Percentiles rank a stretch among this genome's conserved stretches.
Evolutionary conservation across 148 eudicot species (phyloP).

Genomic region (Rhododendron simsii): DNA sequence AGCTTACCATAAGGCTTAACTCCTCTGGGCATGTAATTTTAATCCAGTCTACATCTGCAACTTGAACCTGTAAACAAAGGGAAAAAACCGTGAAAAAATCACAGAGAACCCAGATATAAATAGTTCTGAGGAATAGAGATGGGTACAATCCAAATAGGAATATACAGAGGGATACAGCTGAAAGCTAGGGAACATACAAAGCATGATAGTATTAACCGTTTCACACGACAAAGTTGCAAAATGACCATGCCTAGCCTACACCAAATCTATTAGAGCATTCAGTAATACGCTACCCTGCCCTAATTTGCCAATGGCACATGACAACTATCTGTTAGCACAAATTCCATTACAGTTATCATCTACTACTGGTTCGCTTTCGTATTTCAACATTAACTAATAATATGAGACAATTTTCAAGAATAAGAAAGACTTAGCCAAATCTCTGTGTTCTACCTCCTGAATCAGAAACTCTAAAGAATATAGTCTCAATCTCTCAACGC

Average conservation of each 20-base stretch:
- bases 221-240: background rate
- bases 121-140: background rate
- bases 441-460: background rate
- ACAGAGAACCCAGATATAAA: slow-evolving; percentile 6
- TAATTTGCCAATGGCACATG: background rate
- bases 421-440: background rate
- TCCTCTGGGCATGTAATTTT: slow-evolving; percentile 55
- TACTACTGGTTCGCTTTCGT: background rate
- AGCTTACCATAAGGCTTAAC: slow-evolving; percentile 62
- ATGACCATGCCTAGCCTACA: background rate
- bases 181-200: background rate
- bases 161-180: background rate
- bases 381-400: background rate
- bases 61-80: slow-evolving; percentile 49
- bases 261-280: background rate
- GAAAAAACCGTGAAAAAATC: slow-evolving; percentile 4
- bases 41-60: slow-evolving; percentile 86
- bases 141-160: background rate
- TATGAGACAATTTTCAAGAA: background rate
- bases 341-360: background rate
- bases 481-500: background rate
- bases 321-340: background rate
- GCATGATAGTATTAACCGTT: background rate
- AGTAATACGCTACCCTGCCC: background rate
- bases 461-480: background rate